Conservation (phyloP, 352 stramenopile species). For the Elongisporangium undulatum region DNA sequence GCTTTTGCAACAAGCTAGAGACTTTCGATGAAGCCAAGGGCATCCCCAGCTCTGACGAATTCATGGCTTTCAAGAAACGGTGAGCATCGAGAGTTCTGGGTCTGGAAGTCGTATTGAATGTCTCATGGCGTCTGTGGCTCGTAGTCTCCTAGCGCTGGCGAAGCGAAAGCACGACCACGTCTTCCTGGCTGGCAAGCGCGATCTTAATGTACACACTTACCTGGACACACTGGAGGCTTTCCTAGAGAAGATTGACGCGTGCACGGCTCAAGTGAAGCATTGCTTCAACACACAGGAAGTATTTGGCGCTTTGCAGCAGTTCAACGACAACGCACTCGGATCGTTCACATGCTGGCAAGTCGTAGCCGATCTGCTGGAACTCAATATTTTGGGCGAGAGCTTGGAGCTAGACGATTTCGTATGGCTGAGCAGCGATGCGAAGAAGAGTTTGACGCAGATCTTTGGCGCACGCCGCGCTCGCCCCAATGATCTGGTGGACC, state of each 20-base stretch:
- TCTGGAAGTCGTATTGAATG: not conserved
- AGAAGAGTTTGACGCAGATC: conserved; percentile 78
- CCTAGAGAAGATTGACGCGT: conserved; percentile 54
- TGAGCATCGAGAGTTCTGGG: conserved; percentile 8
- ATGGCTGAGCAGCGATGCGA: conserved; percentile 73
- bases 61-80: conserved; percentile 63
- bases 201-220: conserved; percentile 52
- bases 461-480: conserved; percentile 76
- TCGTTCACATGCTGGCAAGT: conserved; percentile 88
- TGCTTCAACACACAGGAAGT: conserved; percentile 40
- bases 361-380: conserved; percentile 71
- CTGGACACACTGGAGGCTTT: conserved; percentile 69
- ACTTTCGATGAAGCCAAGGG: conserved; percentile 77
- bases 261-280: conserved; percentile 48
- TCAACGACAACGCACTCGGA: conserved; percentile 65
- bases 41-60: conserved; percentile 70
- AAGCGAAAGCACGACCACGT: conserved; percentile 49
- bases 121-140: conserved; percentile 2
- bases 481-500: conserved; percentile 57
- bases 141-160: conserved; percentile 36
- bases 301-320: conserved; percentile 63
- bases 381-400: conserved; percentile 58
- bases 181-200: conserved; percentile 51
- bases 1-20: conserved; percentile 79
- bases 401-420: conserved; percentile 69